These are phyloP conservation scores for Aspergillus sparsus DNA, from an alignment of 495 filamentous ascomycete species.

Conservation along the genomic window DNA sequence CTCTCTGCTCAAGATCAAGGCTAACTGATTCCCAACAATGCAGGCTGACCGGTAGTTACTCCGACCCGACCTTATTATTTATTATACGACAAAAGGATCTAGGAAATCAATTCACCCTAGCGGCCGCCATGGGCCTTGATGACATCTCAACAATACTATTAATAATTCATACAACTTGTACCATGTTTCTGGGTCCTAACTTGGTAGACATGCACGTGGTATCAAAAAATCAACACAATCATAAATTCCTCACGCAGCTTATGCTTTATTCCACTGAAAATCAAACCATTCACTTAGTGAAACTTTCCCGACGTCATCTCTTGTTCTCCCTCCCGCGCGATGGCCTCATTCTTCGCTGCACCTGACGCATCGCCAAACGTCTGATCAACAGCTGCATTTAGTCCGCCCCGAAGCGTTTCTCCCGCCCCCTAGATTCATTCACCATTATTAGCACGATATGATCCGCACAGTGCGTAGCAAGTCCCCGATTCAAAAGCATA, in stretches of 20 bases:
- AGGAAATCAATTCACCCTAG: too few relatives aligned
- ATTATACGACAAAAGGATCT: too few relatives aligned
- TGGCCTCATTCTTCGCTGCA: slow-evolving; percentile 9
- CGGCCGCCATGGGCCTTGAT: too few relatives aligned
- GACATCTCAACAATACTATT: too few relatives aligned
- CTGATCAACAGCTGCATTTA: slow-evolving; percentile 12
- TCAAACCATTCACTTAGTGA: background rate
- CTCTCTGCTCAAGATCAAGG: too few relatives aligned
- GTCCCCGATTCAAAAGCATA: too few relatives aligned
- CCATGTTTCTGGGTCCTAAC: background rate
- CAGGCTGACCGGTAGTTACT: too few relatives aligned
- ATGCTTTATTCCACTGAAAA: background rate
- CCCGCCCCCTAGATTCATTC: slow-evolving; percentile 7
- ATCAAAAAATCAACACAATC: background rate
- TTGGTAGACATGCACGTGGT: background rate
- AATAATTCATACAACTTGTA: too few relatives aligned
- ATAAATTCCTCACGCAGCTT: background rate
- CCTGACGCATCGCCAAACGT: slow-evolving; percentile 10
- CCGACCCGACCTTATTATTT: too few relatives aligned
- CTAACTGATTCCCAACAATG: too few relatives aligned
- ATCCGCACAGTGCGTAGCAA: too few relatives aligned
- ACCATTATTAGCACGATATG: too few relatives aligned
- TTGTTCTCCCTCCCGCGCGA: slow-evolving; percentile 2
- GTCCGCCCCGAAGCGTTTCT: slow-evolving; percentile 5
- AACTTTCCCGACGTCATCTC: slow-evolving; percentile 7